Percentiles rank a stretch among this genome's conserved stretches.
Evolutionary conservation across 2,329 filamentous ascomycete species (phyloP).

Genomic region (Venturia nashicola): DNA sequence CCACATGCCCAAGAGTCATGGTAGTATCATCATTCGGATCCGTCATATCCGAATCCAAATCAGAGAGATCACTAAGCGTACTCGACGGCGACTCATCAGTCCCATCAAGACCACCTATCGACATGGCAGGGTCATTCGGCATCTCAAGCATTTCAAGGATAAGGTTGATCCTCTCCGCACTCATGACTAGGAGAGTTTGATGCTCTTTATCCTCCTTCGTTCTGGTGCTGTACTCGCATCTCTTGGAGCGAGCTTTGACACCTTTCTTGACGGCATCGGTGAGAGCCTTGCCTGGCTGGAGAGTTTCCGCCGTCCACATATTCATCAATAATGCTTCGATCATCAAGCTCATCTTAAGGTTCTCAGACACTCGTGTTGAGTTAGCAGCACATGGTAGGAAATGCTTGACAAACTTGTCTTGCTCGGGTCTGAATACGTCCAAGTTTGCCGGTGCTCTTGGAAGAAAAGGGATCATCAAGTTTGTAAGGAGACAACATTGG

Average conservation of each 20-base stretch:
- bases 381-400: constrained; percentile 57
- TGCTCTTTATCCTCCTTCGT: not conserved
- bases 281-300: not conserved
- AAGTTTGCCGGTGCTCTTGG: constrained; percentile 27
- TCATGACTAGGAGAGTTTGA: not conserved
- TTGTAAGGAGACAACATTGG: constrained; percentile 32
- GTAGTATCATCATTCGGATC: not conserved
- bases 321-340: constrained; percentile 53
- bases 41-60: not conserved
- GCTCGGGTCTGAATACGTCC: constrained; percentile 33
- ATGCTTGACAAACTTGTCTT: constrained; percentile 40
- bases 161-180: constrained; percentile 6
- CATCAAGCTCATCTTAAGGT: constrained; percentile 59
- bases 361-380: constrained; percentile 48
- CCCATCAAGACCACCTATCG: not conserved
- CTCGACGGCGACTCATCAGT: not conserved
- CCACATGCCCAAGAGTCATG: not conserved
- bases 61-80: not conserved
- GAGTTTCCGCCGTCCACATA: constrained; percentile 17
- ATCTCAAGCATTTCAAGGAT: not conserved
- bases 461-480: constrained; percentile 38
- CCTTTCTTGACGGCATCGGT: constrained; percentile 3
- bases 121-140: not conserved
- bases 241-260: constrained; percentile 2
- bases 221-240: not conserved